A percentile compares a stretch with the other conserved stretches of the same genome.
phyloP scores from a whole-genome alignment of 202 grass and related monocot genomes.

The Zizania palustris region DNA sequence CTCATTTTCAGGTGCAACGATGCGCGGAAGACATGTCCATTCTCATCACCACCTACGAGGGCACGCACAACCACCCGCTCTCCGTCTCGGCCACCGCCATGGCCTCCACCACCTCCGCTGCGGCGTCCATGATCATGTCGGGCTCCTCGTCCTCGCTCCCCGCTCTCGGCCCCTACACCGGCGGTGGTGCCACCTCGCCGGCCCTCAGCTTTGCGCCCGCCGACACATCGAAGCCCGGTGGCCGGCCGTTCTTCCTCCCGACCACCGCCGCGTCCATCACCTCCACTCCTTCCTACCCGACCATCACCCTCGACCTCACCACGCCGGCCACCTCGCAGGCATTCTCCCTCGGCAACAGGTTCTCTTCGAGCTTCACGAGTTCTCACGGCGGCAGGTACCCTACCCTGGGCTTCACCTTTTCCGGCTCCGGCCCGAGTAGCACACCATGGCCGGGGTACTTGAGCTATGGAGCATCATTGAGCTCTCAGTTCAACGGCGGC shows the following conservation, averaged over 20 bases:
- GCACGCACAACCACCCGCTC: conserved; percentile 82
- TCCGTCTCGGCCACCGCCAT: conserved; percentile 78
- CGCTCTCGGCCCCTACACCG: not conserved
- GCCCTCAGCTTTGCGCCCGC: conserved; percentile 43
- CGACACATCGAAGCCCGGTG: not conserved
- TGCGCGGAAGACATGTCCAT: conserved; percentile 87
- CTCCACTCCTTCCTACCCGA: conserved; percentile 66
- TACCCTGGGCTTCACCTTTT: conserved; percentile 74
- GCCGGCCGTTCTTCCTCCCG: conserved; percentile 54
- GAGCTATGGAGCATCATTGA: conserved; percentile 43
- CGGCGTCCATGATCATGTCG: conserved; percentile 74
- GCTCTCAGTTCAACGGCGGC: conserved; percentile 34
- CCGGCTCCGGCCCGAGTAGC: conserved; percentile 44
- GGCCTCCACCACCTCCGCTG: conserved; percentile 91
- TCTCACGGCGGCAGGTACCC: conserved; percentile 48
- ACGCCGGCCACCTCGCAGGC: conserved; percentile 43
- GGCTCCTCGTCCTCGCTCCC: conserved; percentile 58
- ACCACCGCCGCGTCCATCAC: conserved; percentile 50
- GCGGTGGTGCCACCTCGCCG: conserved; percentile 17
- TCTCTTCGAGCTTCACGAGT: conserved; percentile 23
- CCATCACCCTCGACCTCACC: conserved; percentile 73
- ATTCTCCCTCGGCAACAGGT: conserved; percentile 39
- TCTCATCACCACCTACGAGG: conserved; percentile 96
- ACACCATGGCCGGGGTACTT: conserved; percentile 57
- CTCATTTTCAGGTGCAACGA: conserved; percentile 71